Evolutionary conservation across 1,139 yeast genomes (phyloP).

Genomic region (Sugiyamaella xylanicola): DNA sequence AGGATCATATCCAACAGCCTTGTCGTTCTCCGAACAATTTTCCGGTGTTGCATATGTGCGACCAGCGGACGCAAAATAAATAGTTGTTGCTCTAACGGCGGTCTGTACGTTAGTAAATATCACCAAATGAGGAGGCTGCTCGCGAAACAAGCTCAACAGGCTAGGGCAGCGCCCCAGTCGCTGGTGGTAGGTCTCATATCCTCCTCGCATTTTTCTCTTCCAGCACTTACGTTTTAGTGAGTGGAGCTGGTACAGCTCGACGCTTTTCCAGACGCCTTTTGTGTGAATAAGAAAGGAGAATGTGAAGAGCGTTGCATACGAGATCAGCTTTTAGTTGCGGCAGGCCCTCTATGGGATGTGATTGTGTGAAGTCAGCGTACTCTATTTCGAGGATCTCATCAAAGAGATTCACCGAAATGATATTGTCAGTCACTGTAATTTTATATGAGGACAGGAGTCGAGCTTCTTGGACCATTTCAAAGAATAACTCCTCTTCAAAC

Average conservation of each 20-base stretch:
- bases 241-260: conserved; percentile 40
- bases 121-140: background rate
- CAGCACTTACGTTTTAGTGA: conserved; percentile 37
- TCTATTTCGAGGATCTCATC: conserved; percentile 74
- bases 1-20: conserved; percentile 49
- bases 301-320: conserved; percentile 54
- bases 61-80: conserved; percentile 62
- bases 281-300: conserved; percentile 64
- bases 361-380: conserved; percentile 46
- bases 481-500: conserved; percentile 77
- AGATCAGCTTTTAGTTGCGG: conserved; percentile 50
- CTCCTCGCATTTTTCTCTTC: conserved; percentile 15
- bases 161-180: conserved; percentile 16
- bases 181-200: too few species aligned
- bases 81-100: conserved; percentile 46
- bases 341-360: conserved; percentile 8
- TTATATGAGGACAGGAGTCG: conserved; percentile 68
- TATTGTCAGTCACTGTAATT: conserved; percentile 67
- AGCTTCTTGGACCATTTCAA: conserved; percentile 67
- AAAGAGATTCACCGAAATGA: conserved; percentile 62
- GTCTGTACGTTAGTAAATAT: background rate
- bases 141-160: conserved; percentile 7
- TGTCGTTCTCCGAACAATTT: conserved; percentile 49
- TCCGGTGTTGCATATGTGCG: conserved; percentile 68
- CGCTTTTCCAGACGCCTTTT: conserved; percentile 53